A percentile compares a stretch with the other conserved stretches of the same genome.
Conservation (phyloP, 2,329 filamentous ascomycete genomes). For the Pyrenophora seminiperda region DNA sequence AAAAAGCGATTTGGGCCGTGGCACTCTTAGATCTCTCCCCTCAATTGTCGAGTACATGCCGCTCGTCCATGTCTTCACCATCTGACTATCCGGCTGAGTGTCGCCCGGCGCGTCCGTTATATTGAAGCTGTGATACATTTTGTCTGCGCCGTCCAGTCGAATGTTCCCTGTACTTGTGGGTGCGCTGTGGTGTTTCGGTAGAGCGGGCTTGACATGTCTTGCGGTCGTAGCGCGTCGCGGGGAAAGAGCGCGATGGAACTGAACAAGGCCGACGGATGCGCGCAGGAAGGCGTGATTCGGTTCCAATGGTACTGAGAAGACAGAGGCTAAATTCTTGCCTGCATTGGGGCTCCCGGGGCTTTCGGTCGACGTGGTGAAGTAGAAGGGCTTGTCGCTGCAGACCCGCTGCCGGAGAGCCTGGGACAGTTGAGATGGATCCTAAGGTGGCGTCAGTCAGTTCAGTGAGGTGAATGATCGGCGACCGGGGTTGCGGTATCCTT, state of each 20-base stretch:
- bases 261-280: conserved; percentile 17
- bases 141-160: conserved; percentile 25
- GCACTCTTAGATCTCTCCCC: conserved; percentile 6
- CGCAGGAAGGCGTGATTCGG: conserved; percentile 16
- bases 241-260: conserved; percentile 20
- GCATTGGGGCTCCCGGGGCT: conserved; percentile 23
- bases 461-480: conserved; percentile 36
- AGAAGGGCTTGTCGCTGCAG: conserved; percentile 28
- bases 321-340: conserved; percentile 14
- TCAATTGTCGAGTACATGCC: conserved; percentile 24
- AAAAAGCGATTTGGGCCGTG: conserved; percentile 27
- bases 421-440: conserved; percentile 47
- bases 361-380: conserved; percentile 35
- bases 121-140: conserved; percentile 47
- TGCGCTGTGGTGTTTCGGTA: conserved; percentile 39
- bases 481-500: conserved; percentile 27
- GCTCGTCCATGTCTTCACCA: conserved; percentile 50
- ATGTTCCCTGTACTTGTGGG: conserved; percentile 32
- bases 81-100: conserved; percentile 56
- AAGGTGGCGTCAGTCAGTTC: conserved; percentile 23
- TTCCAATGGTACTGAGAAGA: conserved; percentile 12
- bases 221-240: conserved; percentile 38
- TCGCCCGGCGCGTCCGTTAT: conserved; percentile 50
- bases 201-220: conserved; percentile 39
- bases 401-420: conserved; percentile 44